Evolutionary conservation across 345 rosid genomes (phyloP).

Genomic region (Eucalyptus rudis): DNA sequence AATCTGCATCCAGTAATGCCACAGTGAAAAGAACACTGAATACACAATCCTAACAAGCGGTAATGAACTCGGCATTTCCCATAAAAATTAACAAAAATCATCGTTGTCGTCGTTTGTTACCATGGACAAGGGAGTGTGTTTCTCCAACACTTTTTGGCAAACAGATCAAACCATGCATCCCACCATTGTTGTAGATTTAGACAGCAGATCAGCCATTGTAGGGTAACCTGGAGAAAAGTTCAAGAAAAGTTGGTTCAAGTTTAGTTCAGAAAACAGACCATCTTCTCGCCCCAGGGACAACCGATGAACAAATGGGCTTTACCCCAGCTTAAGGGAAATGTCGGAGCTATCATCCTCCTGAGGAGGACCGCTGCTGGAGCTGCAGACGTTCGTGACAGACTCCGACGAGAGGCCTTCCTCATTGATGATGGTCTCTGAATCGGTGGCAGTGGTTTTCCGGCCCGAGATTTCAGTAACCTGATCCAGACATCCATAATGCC

Average conservation of each 20-base stretch:
- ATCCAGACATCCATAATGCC: background rate
- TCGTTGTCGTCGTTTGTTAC: background rate
- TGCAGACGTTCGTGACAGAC: slow-evolving; percentile 55
- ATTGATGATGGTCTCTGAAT: slow-evolving; percentile 13
- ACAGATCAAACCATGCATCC: background rate
- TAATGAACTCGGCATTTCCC: background rate
- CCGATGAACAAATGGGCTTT: background rate
- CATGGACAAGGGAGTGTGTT: background rate
- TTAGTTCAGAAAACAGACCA: background rate
- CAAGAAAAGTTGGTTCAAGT: background rate
- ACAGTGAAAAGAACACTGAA: background rate
- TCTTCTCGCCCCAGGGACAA: background rate
- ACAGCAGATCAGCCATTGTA: background rate
- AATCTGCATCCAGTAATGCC: background rate
- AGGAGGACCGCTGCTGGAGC: slow-evolving; percentile 38
- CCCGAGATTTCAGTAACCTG: slow-evolving; percentile 21
- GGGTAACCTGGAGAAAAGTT: background rate
- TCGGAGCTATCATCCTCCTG: slow-evolving; percentile 66
- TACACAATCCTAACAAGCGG: background rate
- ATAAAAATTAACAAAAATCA: background rate
- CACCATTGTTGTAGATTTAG: background rate
- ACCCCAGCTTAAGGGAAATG: slow-evolving; percentile 83
- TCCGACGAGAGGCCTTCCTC: slow-evolving; percentile 83
- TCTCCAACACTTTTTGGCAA: background rate
- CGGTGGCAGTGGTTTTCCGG: background rate